phyloP scores from a whole-genome alignment of 2,329 filamentous ascomycete species.

The Pyricularia sp. region DNA sequence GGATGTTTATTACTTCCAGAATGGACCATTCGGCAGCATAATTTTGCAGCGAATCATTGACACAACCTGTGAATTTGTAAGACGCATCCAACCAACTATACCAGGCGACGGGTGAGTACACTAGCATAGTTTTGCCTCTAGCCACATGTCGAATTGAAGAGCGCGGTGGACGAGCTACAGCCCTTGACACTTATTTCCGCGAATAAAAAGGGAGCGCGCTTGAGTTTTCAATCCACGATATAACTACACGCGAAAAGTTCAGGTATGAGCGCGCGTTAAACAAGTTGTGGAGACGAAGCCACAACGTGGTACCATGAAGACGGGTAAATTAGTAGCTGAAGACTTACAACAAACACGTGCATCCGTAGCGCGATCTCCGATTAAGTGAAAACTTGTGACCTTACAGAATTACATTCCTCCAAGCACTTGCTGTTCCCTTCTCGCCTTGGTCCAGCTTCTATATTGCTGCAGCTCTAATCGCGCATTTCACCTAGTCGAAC shows the following conservation, averaged over 20 bases:
- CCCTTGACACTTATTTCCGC: not conserved
- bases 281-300: not conserved
- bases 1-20: not conserved
- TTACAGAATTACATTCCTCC: too few species aligned
- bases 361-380: too few species aligned
- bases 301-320: too few species aligned
- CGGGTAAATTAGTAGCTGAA: too few species aligned
- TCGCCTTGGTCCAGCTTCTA: too few species aligned
- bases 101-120: not conserved
- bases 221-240: not conserved
- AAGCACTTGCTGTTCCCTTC: too few species aligned
- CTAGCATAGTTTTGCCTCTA: not conserved
- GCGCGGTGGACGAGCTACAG: not conserved
- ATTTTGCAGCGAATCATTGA: not conserved
- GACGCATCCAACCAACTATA: not conserved
- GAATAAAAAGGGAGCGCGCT: not conserved
- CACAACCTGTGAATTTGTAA: not conserved
- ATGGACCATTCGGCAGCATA: not conserved
- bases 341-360: too few species aligned
- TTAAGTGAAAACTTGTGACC: too few species aligned
- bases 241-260: not conserved
- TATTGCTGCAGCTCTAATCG: too few species aligned
- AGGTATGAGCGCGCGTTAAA: not conserved
- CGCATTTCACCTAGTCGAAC: too few species aligned
- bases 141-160: not conserved